phyloP scores from a whole-genome alignment of 768 basidiomycete species.

The Dacryopinax spathularia region DNA sequence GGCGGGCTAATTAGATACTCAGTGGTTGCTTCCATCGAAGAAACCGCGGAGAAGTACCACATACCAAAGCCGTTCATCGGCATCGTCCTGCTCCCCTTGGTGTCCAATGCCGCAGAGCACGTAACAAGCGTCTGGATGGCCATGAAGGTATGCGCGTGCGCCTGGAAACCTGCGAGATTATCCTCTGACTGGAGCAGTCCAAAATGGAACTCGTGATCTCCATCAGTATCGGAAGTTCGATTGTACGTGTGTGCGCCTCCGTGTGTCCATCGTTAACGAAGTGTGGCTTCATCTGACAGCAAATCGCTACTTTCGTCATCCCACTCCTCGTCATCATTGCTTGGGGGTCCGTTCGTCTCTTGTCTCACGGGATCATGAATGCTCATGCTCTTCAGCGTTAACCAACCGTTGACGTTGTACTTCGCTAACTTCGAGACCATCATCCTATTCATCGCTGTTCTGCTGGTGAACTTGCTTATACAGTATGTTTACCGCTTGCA shows the following conservation, averaged over 20 bases:
- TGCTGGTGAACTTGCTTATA: constrained; percentile 74
- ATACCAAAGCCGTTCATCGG: constrained; percentile 81
- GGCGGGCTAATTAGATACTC: neutral
- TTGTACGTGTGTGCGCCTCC: constrained; percentile 33
- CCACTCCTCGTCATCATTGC: constrained; percentile 79
- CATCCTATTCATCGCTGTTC: constrained; percentile 68
- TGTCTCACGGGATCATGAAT: constrained; percentile 9
- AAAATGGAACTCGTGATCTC: constrained; percentile 63
- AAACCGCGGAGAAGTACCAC: constrained; percentile 63
- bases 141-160: constrained; percentile 22
- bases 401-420: constrained; percentile 62
- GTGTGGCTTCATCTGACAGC: constrained; percentile 28
- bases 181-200: constrained; percentile 63
- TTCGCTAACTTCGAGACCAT: constrained; percentile 86
- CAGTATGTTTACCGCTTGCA: constrained; percentile 14
- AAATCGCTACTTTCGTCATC: constrained; percentile 77
- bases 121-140: constrained; percentile 22
- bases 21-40: constrained; percentile 89
- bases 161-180: neutral
- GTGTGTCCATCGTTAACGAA: neutral
- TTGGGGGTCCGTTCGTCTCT: constrained; percentile 48
- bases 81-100: constrained; percentile 73
- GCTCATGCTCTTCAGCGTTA: constrained; percentile 22
- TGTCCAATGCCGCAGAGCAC: constrained; percentile 78
- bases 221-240: constrained; percentile 68